Evolutionary conservation across 768 basidiomycete species (phyloP).

Genomic region (Mycena amicta): DNA sequence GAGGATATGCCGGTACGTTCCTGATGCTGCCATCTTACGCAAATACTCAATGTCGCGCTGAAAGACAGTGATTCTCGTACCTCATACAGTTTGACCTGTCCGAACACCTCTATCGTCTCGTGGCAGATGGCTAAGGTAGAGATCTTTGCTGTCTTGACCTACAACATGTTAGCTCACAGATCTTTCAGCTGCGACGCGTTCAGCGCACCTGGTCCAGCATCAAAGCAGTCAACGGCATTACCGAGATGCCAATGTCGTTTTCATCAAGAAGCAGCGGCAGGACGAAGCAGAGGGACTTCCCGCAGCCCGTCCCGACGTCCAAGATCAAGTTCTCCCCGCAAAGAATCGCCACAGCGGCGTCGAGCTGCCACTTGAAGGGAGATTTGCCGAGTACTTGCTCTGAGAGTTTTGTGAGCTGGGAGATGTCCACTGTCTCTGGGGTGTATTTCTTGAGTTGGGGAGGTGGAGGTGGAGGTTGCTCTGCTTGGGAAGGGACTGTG

Average conservation of each 20-base stretch:
- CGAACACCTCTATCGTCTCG: neutral
- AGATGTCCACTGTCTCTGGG: neutral
- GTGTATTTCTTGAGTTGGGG: neutral
- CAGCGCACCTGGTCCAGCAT: slow-evolving; percentile 28
- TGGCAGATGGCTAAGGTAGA: neutral
- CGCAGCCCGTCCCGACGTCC: slow-evolving; percentile 16
- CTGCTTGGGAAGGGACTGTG: neutral
- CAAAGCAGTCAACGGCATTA: slow-evolving; percentile 26
- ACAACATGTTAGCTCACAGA: no score
- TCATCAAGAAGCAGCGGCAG: neutral
- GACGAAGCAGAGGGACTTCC: slow-evolving; percentile 16
- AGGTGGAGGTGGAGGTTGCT: neutral
- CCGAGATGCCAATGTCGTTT: slow-evolving; percentile 14
- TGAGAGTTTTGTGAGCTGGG: neutral
- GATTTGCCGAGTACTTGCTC: neutral
- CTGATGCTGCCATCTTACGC: neutral
- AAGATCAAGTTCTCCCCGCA: slow-evolving; percentile 25
- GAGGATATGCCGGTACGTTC: neutral
- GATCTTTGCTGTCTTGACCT: neutral
- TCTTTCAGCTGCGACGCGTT: no score
- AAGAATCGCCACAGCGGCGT: slow-evolving; percentile 21
- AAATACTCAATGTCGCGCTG: no score
- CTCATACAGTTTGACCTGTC: neutral
- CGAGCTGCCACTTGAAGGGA: slow-evolving; percentile 25
- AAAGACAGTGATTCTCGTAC: no score